Conservation (phyloP, 169 alveolate species). For the Plasmodium coatneyi region DNA sequence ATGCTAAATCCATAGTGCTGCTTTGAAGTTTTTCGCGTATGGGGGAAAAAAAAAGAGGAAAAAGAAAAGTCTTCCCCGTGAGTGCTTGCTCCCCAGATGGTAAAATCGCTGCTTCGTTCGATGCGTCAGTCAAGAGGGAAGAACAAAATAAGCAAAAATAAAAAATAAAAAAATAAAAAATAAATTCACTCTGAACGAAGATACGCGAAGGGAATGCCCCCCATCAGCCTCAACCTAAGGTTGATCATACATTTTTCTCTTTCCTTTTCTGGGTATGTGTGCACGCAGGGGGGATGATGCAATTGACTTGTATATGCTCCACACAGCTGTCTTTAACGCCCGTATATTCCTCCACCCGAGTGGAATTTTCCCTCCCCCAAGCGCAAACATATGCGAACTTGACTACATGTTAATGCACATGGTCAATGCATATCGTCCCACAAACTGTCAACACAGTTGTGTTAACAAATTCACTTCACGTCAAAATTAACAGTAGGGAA, state of each 20-base stretch:
- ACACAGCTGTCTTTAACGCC: not conserved
- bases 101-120: not conserved
- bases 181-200: not conserved
- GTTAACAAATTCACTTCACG: not conserved
- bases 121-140: not conserved
- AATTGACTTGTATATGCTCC: not conserved
- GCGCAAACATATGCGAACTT: not conserved
- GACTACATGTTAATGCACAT: not conserved
- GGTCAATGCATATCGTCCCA: not conserved
- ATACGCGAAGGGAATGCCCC: not conserved
- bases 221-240: not conserved
- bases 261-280: not conserved
- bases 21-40: not conserved
- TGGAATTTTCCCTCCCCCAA: not conserved
- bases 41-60: not conserved
- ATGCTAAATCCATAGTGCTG: slow-evolving; percentile 16
- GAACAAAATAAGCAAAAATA: not conserved
- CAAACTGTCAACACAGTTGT: not conserved
- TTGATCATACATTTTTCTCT: not conserved
- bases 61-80: not conserved
- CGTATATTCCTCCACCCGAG: not conserved
- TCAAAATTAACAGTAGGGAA: not conserved
- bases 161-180: too few relatives aligned
- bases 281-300: not conserved
- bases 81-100: not conserved